A percentile compares a stretch with the other conserved stretches of the same genome.
These are phyloP conservation scores for Rhamnella rubrinervis DNA, from an alignment of 331 rosid genomes.

Conservation along the genomic window DNA sequence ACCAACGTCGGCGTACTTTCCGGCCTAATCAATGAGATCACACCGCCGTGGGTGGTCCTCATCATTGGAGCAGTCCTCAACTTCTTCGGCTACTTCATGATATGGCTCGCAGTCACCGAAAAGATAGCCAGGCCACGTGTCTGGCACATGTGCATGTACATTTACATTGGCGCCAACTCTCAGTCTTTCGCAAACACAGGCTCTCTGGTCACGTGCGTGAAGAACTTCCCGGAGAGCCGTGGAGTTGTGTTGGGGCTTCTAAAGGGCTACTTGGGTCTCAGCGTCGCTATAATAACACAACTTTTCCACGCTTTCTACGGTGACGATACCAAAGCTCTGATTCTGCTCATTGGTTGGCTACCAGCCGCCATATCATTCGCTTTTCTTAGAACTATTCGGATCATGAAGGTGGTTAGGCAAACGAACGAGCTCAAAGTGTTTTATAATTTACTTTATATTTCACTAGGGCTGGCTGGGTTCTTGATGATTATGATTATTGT, in stretches of 20 bases:
- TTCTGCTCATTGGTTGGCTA: conserved; percentile 43
- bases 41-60: conserved; percentile 60
- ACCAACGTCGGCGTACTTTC: conserved; percentile 51
- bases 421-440: conserved; percentile 45
- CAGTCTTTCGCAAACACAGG: conserved; percentile 56
- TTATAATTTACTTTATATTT: conserved; percentile 43
- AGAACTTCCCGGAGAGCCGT: conserved; percentile 45
- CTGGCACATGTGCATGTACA: conserved; percentile 57
- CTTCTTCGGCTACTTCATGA: conserved; percentile 56
- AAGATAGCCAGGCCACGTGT: conserved; percentile 34
- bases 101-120: conserved; percentile 46
- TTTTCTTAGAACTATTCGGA: conserved; percentile 38
- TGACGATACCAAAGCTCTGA: conserved; percentile 33
- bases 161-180: conserved; percentile 54
- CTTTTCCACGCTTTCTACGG: conserved; percentile 37
- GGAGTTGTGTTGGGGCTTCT: conserved; percentile 41
- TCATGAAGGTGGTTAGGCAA: conserved; percentile 31
- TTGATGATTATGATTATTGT: conserved; percentile 45
- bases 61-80: conserved; percentile 43
- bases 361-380: conserved; percentile 40
- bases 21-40: conserved; percentile 55
- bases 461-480: conserved; percentile 54
- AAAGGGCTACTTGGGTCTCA: conserved; percentile 48
- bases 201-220: conserved; percentile 43
- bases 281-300: conserved; percentile 51